phyloP scores from a whole-genome alignment of 1,284 basidiomycete species.

The Cutaneotrichosporon dermatis region DNA sequence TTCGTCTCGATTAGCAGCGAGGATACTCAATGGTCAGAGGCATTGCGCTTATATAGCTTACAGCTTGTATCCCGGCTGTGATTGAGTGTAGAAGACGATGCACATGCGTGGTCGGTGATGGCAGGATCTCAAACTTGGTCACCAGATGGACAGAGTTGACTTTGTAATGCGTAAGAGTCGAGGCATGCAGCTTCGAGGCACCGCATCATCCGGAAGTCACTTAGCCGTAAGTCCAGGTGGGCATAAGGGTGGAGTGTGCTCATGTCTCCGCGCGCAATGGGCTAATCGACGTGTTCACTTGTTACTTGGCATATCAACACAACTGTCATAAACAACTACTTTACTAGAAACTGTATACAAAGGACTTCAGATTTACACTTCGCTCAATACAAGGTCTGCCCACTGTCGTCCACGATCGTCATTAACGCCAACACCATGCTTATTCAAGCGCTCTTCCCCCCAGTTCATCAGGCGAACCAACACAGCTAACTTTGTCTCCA shows the following conservation, averaged over 20 bases:
- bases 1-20: conserved; percentile 47
- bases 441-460: conserved; percentile 76
- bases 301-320: no score
- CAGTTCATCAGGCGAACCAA: conserved; percentile 78
- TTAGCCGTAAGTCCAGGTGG: no score
- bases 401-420: conserved; percentile 18
- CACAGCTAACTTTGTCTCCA: conserved; percentile 84
- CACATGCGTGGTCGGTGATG: conserved; percentile 30
- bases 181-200: no score
- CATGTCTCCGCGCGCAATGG: no score
- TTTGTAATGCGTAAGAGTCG: no score
- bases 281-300: no score
- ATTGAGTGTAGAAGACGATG: conserved; percentile 43
- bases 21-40: conserved; percentile 23
- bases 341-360: no score
- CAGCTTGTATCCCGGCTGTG: conserved; percentile 42
- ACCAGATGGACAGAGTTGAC: no score
- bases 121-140: neutral
- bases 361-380: neutral
- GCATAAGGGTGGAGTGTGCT: no score
- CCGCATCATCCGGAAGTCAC: no score
- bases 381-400: conserved; percentile 16
- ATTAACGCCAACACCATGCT: conserved; percentile 41
- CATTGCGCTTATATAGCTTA: conserved; percentile 14
- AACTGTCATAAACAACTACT: neutral